phyloP scores from a whole-genome alignment of 345 rosid genomes.

The Kernera saxatilis region DNA sequence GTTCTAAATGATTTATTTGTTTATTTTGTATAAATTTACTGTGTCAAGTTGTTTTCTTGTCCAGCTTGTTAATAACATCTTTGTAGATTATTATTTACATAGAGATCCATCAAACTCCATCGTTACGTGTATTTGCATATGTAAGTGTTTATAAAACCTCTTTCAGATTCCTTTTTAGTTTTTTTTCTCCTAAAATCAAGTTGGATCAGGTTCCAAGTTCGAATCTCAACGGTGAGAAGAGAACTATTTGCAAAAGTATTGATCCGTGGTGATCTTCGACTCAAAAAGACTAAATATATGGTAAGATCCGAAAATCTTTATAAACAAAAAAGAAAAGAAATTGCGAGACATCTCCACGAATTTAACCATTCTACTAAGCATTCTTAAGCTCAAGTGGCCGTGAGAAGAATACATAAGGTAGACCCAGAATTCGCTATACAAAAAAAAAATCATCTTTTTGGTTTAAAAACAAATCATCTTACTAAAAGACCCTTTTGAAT shows the following conservation, averaged over 20 bases:
- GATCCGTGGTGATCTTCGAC: not conserved
- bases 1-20: not conserved
- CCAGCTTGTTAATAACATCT: not conserved
- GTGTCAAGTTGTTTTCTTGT: conserved; percentile 1
- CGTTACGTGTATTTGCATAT: not conserved
- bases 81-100: not conserved
- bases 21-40: not conserved
- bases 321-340: not conserved
- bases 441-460: no score
- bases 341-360: not conserved
- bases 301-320: not conserved
- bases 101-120: not conserved
- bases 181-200: not conserved
- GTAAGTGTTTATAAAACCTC: not conserved
- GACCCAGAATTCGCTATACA: not conserved
- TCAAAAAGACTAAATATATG: not conserved
- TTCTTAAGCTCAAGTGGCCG: not conserved
- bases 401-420: not conserved
- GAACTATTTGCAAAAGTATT: no score
- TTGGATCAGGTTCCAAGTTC: not conserved
- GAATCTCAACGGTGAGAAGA: not conserved
- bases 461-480: not conserved
- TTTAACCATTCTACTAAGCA: not conserved
- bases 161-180: not conserved
- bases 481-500: not conserved